These are phyloP conservation scores for Paracamarosporium sp. DNA, from an alignment of 2,329 filamentous ascomycete genomes.

Conservation along the genomic window DNA sequence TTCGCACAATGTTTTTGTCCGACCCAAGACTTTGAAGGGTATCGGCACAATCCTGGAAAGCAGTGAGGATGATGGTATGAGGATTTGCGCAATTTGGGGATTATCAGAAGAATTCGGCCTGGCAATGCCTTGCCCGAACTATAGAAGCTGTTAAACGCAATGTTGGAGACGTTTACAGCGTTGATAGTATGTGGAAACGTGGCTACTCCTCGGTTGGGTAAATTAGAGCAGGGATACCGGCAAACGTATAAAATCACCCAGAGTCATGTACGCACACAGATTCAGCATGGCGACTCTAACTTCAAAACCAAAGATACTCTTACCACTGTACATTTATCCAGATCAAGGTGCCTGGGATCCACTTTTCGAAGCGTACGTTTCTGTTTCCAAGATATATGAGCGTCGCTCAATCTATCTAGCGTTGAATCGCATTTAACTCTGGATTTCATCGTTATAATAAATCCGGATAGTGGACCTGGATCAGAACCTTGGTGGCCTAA, in stretches of 20 bases:
- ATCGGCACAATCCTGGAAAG: too few relatives aligned
- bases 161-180: background rate
- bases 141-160: too few relatives aligned
- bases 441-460: constrained; percentile 60
- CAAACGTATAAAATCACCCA: constrained; percentile 3
- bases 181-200: constrained; percentile 1
- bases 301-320: constrained; percentile 45
- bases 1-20: too few relatives aligned
- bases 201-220: constrained; percentile 11
- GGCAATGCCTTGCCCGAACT: too few relatives aligned
- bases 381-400: background rate
- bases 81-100: too few relatives aligned
- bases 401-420: constrained; percentile 5
- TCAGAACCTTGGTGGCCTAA: constrained; percentile 52
- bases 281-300: background rate
- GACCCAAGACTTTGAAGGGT: too few relatives aligned
- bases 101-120: too few relatives aligned
- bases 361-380: constrained; percentile 52
- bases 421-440: constrained; percentile 41
- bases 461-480: constrained; percentile 57
- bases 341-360: constrained; percentile 55
- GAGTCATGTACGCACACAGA: background rate
- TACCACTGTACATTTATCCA: constrained; percentile 61
- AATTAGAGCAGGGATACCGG: constrained; percentile 11
- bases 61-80: too few relatives aligned